A percentile compares a stretch with the other conserved stretches of the same genome.
These are phyloP conservation scores for Zymoseptoria crescenta DNA, from an alignment of 2,329 filamentous ascomycete species.

Conservation along the genomic window DNA sequence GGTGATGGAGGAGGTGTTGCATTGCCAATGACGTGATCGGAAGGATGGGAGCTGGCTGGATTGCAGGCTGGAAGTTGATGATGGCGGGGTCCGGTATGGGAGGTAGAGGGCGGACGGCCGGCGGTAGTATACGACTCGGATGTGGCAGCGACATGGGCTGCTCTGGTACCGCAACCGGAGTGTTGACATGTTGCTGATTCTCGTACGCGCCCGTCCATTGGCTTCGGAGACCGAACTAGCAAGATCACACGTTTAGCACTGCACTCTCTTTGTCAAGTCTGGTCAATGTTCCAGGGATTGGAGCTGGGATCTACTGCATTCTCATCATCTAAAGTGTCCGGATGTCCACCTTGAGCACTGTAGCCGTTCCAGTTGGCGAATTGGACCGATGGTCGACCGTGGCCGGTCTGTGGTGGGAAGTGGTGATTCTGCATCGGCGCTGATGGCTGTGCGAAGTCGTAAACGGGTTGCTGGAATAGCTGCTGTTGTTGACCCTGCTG, in stretches of 20 bases:
- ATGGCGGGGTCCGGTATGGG: not conserved
- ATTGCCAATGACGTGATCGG: not conserved
- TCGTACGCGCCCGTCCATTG: not conserved
- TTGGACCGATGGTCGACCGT: conserved; percentile 18
- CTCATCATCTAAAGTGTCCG: conserved; percentile 25
- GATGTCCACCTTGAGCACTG: conserved; percentile 13
- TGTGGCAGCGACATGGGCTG: not conserved
- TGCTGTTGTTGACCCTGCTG: conserved; percentile 15
- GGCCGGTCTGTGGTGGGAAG: conserved; percentile 5
- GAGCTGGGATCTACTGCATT: conserved; percentile 25
- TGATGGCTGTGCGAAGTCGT: conserved; percentile 9
- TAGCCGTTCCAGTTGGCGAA: conserved; percentile 28
- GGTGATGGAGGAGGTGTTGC: not conserved
- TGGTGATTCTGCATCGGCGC: conserved; percentile 6
- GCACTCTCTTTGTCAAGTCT: not conserved
- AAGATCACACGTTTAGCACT: not conserved
- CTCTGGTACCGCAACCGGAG: not conserved
- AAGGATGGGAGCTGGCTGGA: not conserved
- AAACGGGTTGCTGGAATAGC: conserved; percentile 14
- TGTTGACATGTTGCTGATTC: not conserved
- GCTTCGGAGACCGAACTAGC: not conserved
- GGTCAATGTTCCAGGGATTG: conserved; percentile 17
- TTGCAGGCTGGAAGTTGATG: not conserved
- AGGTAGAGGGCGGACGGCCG: too few relatives aligned
- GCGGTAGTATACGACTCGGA: not conserved